A percentile compares a stretch with the other conserved stretches of the same genome.
Evolutionary conservation across 352 stramenopile genomes (phyloP).

Genomic region (Phytophthora cactorum): DNA sequence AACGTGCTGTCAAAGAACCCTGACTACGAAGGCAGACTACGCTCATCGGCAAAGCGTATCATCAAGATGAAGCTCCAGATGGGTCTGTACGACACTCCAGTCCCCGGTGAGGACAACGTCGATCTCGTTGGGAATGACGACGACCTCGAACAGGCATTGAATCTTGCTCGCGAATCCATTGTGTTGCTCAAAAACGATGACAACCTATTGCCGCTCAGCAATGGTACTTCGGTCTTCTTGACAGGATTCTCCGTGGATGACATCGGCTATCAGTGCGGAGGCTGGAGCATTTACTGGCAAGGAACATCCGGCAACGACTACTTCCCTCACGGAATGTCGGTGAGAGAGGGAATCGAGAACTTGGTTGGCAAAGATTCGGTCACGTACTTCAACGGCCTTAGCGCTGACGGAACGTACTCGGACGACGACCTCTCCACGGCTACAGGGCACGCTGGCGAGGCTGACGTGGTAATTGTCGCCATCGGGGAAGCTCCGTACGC

Average conservation of each 20-base stretch:
- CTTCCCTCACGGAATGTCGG: constrained; percentile 42
- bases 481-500: constrained; percentile 47
- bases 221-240: constrained; percentile 50
- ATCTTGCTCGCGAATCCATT: constrained; percentile 74
- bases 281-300: constrained; percentile 88
- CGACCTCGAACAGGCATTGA: constrained; percentile 54
- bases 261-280: constrained; percentile 66
- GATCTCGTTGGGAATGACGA: constrained; percentile 43
- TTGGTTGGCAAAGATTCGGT: constrained; percentile 24
- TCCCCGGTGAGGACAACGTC: constrained; percentile 51
- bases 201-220: constrained; percentile 47
- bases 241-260: constrained; percentile 63
- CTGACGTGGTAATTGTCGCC: constrained; percentile 35
- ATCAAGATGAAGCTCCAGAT: constrained; percentile 73
- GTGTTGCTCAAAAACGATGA: constrained; percentile 80
- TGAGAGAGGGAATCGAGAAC: constrained; percentile 38
- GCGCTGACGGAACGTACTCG: constrained; percentile 31
- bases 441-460: constrained; percentile 22
- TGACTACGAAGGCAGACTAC: constrained; percentile 43
- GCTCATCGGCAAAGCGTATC: constrained; percentile 56
- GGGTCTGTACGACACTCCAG: constrained; percentile 60
- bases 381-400: constrained; percentile 46
- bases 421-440: constrained; percentile 33
- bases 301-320: constrained; percentile 70
- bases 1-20: constrained; percentile 38